phyloP scores from a whole-genome alignment of 345 rosid species.

The Durio zibethinus region DNA sequence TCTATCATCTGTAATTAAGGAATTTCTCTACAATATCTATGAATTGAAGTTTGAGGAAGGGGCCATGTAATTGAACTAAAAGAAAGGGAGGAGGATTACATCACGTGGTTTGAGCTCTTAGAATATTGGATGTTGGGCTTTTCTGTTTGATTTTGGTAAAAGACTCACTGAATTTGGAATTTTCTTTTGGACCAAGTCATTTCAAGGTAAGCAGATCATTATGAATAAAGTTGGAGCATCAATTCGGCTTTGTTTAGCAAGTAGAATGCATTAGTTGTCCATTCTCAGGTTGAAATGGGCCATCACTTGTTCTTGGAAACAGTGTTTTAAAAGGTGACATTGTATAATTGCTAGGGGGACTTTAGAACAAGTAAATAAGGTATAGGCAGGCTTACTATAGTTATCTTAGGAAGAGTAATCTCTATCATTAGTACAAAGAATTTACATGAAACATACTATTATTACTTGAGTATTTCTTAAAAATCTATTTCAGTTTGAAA shows the following conservation, averaged over 20 bases:
- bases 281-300: conserved; percentile 3
- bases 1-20: background rate
- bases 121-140: background rate
- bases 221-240: background rate
- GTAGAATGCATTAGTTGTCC: background rate
- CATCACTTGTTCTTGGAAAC: conserved; percentile 1
- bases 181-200: background rate
- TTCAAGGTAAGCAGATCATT: background rate
- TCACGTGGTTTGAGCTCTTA: background rate
- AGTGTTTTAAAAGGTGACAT: background rate
- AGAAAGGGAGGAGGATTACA: background rate
- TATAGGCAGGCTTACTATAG: background rate
- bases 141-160: background rate
- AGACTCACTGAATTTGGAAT: background rate
- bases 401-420: background rate
- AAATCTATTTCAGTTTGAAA: background rate
- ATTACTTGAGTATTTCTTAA: background rate
- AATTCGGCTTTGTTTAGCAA: background rate
- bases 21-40: background rate
- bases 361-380: background rate
- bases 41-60: background rate
- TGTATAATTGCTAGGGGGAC: background rate
- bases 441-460: background rate
- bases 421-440: background rate
- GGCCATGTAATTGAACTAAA: background rate